Conservation (phyloP, 1,284 basidiomycete genomes). For the Fomitopsis palustris region DNA sequence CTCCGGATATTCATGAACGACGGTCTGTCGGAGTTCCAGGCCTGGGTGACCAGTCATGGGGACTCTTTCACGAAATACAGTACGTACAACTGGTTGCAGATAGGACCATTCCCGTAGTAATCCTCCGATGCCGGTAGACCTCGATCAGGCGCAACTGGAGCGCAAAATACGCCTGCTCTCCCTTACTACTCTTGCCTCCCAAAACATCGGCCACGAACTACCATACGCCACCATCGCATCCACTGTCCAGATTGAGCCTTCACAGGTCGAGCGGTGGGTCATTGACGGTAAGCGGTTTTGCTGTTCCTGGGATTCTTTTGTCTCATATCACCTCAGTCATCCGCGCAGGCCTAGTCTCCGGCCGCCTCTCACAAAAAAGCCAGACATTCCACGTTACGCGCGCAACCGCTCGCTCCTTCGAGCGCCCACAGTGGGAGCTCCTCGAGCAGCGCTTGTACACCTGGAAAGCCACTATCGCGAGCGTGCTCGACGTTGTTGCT, state of each 20-base stretch:
- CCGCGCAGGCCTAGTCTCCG: slow-evolving; percentile 77
- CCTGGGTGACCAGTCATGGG: slow-evolving; percentile 59
- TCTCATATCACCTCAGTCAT: slow-evolving; percentile 55
- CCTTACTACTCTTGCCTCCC: slow-evolving; percentile 75
- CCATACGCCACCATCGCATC: slow-evolving; percentile 73
- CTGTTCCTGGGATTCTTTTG: slow-evolving; percentile 3
- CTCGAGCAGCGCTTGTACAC: slow-evolving; percentile 76
- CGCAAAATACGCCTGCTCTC: slow-evolving; percentile 82
- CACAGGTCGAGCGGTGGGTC: slow-evolving; percentile 86
- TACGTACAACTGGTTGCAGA: slow-evolving; percentile 34
- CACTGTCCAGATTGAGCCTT: slow-evolving; percentile 61
- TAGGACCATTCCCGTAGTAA: neutral
- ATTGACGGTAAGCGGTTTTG: slow-evolving; percentile 71
- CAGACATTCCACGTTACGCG: slow-evolving; percentile 75
- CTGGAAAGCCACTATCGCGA: slow-evolving; percentile 75
- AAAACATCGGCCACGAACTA: slow-evolving; percentile 74
- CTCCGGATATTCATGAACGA: slow-evolving; percentile 71
- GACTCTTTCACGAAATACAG: slow-evolving; percentile 56
- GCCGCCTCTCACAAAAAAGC: slow-evolving; percentile 83
- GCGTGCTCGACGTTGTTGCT: slow-evolving; percentile 67
- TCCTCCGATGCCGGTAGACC: slow-evolving; percentile 31
- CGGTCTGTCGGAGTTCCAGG: slow-evolving; percentile 59
- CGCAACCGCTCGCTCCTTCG: slow-evolving; percentile 78
- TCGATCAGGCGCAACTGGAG: slow-evolving; percentile 58
- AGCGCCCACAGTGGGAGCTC: slow-evolving; percentile 76